Conservation (phyloP, 2,329 filamentous ascomycete species). For the Botrytis sinoallii region DNA sequence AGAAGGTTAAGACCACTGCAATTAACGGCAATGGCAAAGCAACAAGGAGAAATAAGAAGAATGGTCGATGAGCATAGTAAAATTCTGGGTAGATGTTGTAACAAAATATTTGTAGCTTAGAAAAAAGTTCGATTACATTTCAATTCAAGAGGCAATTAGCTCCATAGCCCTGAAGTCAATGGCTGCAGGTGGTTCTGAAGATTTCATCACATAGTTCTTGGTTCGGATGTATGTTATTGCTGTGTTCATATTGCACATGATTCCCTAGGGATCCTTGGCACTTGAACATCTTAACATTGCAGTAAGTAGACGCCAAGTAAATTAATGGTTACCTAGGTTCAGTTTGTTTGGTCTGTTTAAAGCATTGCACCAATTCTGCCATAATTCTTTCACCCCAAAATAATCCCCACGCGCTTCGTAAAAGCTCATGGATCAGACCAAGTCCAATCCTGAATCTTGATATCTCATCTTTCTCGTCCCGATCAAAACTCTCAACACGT, state of each 20-base stretch:
- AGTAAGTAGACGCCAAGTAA: neutral
- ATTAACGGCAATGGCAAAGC: constrained; percentile 33
- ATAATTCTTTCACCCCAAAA: neutral
- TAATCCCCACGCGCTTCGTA: neutral
- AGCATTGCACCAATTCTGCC: too few relatives aligned
- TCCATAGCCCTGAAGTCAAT: neutral
- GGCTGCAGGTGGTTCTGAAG: neutral
- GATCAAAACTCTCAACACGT: neutral
- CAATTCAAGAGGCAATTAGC: neutral
- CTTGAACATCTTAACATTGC: too few relatives aligned
- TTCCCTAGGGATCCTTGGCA: neutral
- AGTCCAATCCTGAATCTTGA: neutral
- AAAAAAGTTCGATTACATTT: constrained; percentile 15
- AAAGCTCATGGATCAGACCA: too few relatives aligned
- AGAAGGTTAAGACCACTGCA: constrained; percentile 45
- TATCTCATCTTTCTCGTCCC: neutral
- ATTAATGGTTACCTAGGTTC: neutral
- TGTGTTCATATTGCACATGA: neutral
- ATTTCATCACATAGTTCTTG: neutral
- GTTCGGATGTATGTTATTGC: neutral
- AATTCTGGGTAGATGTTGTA: constrained; percentile 17
- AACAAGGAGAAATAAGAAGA: constrained; percentile 33
- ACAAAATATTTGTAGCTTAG: constrained; percentile 21
- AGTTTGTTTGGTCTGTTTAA: neutral
- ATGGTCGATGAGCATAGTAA: constrained; percentile 20